Evolutionary conservation across 1,284 basidiomycete species (phyloP).

Genomic region (Ganoderma boninense): DNA sequence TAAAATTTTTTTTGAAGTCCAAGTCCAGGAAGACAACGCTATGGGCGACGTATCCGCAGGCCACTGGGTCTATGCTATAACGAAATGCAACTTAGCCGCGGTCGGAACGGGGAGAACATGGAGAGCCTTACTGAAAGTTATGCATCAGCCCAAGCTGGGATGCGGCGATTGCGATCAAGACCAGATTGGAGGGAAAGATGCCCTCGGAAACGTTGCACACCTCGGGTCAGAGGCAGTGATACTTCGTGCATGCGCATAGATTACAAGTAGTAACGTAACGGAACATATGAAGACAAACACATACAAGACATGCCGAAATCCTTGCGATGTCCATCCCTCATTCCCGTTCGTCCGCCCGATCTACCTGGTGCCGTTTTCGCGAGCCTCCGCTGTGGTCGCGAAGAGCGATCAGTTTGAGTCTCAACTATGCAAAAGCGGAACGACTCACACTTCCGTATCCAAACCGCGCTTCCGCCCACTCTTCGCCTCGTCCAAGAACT

Average conservation of each 20-base stretch:
- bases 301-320: conserved; percentile 10
- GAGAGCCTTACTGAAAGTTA: neutral
- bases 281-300: conserved; percentile 21
- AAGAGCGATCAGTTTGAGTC: conserved; percentile 26
- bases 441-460: conserved; percentile 75
- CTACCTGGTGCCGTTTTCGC: conserved; percentile 77
- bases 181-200: neutral
- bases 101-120: neutral
- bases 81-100: neutral
- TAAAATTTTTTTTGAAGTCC: too few relatives aligned
- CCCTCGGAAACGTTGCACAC: neutral
- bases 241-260: conserved; percentile 18
- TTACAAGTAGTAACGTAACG: conserved; percentile 32
- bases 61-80: neutral
- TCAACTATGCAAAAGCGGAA: neutral
- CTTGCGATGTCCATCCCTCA: conserved; percentile 21
- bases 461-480: conserved; percentile 91
- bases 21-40: neutral
- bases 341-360: conserved; percentile 69
- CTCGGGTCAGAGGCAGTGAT: neutral
- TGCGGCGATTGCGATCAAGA: neutral
- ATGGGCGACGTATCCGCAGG: neutral
- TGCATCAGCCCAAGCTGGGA: neutral
- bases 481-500: conserved; percentile 98
- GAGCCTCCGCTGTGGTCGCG: conserved; percentile 56